phyloP scores from a whole-genome alignment of 1,284 basidiomycete genomes.

The Phellopilus nigrolimitatus region DNA sequence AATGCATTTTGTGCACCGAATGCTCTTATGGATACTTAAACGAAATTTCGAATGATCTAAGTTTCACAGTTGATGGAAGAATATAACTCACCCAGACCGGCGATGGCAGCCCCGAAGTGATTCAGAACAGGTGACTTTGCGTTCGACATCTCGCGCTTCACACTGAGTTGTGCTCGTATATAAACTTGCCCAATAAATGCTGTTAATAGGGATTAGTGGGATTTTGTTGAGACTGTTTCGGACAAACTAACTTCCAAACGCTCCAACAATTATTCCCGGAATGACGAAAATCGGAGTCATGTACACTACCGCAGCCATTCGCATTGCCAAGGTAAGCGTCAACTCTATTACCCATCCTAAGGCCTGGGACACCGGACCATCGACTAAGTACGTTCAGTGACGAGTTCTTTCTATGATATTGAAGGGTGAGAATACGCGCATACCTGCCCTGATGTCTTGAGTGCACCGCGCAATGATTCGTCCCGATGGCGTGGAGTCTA shows the following conservation, averaged over 20 bases:
- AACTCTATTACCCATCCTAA: slow-evolving; percentile 29
- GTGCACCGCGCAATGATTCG: slow-evolving; percentile 57
- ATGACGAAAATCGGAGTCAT: slow-evolving; percentile 41
- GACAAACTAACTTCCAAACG: slow-evolving; percentile 42
- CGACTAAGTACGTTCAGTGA: slow-evolving; percentile 26
- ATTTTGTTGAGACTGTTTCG: slow-evolving; percentile 48
- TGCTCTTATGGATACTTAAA: slow-evolving; percentile 55
- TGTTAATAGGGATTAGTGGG: too few species aligned
- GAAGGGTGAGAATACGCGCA: slow-evolving; percentile 22
- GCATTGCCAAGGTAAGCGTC: slow-evolving; percentile 34
- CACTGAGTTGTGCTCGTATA: slow-evolving; percentile 69
- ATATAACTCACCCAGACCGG: slow-evolving; percentile 51
- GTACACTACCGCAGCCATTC: slow-evolving; percentile 40
- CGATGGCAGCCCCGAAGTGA: slow-evolving; percentile 65
- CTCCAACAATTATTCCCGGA: slow-evolving; percentile 38
- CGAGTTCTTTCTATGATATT: slow-evolving; percentile 30
- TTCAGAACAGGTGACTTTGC: slow-evolving; percentile 62
- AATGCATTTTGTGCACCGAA: slow-evolving; percentile 49
- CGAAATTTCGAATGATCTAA: background rate
- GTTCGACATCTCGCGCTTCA: slow-evolving; percentile 75
- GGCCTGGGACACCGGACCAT: slow-evolving; percentile 29
- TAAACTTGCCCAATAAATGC: slow-evolving; percentile 43
- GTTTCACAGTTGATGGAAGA: background rate
- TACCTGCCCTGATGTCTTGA: slow-evolving; percentile 46
- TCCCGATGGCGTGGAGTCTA: slow-evolving; percentile 56